Base-by-base conservation (phyloP, 2,329 filamentous ascomycete genomes). In the Harringtonia aguacate region DNA sequence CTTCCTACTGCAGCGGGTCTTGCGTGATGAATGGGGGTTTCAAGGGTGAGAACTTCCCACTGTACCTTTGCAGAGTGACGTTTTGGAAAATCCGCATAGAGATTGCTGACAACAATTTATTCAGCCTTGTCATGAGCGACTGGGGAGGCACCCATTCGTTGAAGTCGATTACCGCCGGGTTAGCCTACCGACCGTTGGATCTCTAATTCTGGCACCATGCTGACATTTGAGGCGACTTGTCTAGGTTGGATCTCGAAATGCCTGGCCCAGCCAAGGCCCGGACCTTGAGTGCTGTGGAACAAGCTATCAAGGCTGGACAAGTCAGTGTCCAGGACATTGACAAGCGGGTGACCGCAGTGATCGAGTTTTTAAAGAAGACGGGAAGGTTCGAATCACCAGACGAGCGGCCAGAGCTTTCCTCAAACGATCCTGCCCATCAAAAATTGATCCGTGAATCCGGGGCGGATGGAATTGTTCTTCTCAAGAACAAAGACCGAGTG, bases 21-120 rank as follows among this genome's bases (percentile, higher is more conserved):
- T 81, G 21, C 66, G 76, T 18, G 72, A 70, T 24, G 77, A 81
- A 55, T 81, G 76, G 77, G 62, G 63, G n/a, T 80, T 75, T 50
- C 73, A 79, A 45, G 76, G 73, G n/a, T n/a, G n/a, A n/a, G n/a
- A n/a, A n/a, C n/a, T n/a, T n/a, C n/a, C n/a, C n/a, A n/a, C n/a
- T n/a, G n/a, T n/a, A n/a, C n/a, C n/a, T n/a, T n/a, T n/a, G n/a
- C n/a, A n/a, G n/a, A n/a, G n/a, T n/a, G n/a, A n/a, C n/a, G n/a
- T n/a, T n/a, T n/a, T n/a, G n/a, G n/a, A n/a, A n/a, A n/a, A n/a
- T n/a, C n/a, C n/a, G n/a, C n/a, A n/a, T n/a, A n/a, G n/a, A n/a
- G n/a, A n/a, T n/a, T n/a, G n/a, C n/a, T n/a, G n/a, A n/a, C n/a
- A n/a, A n/a, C n/a, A n/a, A n/a, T n/a, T n/a, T n/a, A n/a, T n/a